These are phyloP conservation scores for Salix arbutifolia DNA, from an alignment of 345 rosid genomes.

Conservation along the genomic window DNA sequence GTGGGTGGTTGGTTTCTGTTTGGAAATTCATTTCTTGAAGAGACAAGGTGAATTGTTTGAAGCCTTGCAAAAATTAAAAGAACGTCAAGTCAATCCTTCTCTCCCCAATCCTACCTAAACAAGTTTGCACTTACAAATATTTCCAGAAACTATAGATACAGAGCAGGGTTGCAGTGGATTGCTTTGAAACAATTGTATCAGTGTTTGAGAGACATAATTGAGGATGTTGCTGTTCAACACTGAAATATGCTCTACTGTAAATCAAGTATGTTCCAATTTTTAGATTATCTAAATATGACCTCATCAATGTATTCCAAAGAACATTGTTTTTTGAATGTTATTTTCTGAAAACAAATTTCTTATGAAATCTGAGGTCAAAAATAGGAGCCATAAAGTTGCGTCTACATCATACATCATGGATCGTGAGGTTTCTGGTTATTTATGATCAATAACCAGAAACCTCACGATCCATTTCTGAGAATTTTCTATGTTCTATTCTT, in stretches of 20 bases:
- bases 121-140: background rate
- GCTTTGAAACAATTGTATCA: background rate
- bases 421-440: too few species aligned
- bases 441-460: background rate
- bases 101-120: background rate
- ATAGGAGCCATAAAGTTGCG: background rate
- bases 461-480: background rate
- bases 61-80: slow-evolving; percentile 79
- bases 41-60: slow-evolving; percentile 58
- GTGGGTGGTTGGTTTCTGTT: background rate
- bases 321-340: background rate
- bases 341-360: background rate
- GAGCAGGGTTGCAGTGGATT: background rate
- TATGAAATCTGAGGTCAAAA: background rate
- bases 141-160: background rate
- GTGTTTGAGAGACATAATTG: background rate
- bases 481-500: background rate
- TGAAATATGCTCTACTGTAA: background rate
- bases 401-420: slow-evolving; percentile 44
- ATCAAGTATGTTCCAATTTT: background rate
- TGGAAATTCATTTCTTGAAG: slow-evolving; percentile 47
- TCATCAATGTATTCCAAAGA: background rate
- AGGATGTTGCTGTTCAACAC: background rate
- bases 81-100: slow-evolving; percentile 38
- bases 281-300: background rate